Conservation (phyloP, 805 yeast species). For the Saccharomyces jurei region DNA sequence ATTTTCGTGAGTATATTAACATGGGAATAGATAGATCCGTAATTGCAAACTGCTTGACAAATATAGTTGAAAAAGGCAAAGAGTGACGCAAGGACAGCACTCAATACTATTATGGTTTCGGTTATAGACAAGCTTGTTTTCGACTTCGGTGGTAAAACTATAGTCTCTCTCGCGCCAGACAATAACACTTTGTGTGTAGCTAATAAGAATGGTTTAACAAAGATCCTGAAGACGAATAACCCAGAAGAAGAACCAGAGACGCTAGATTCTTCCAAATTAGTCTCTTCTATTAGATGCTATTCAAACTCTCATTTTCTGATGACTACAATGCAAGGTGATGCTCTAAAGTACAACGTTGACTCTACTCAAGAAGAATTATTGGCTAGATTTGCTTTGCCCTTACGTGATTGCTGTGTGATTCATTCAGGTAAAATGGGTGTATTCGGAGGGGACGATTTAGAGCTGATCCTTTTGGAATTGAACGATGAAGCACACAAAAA, state of each 20-base stretch:
- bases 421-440: slow-evolving; percentile 53
- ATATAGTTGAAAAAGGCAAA: neutral
- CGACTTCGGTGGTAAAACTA: slow-evolving; percentile 27
- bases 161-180: slow-evolving; percentile 17
- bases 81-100: neutral
- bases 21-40: neutral
- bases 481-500: slow-evolving; percentile 15
- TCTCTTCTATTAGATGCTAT: slow-evolving; percentile 32
- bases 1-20: neutral
- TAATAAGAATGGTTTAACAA: slow-evolving; percentile 47
- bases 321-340: slow-evolving; percentile 24
- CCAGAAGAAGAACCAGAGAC: slow-evolving; percentile 56
- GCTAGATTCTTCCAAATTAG: slow-evolving; percentile 41
- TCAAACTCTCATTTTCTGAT: slow-evolving; percentile 14
- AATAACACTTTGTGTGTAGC: slow-evolving; percentile 39
- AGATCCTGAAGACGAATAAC: slow-evolving; percentile 39
- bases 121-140: slow-evolving; percentile 21
- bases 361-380: slow-evolving; percentile 31
- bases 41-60: neutral
- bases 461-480: slow-evolving; percentile 42
- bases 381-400: slow-evolving; percentile 31
- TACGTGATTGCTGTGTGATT: slow-evolving; percentile 45
- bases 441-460: slow-evolving; percentile 62
- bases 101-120: slow-evolving; percentile 1
- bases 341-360: slow-evolving; percentile 13